Evolutionary conservation across 768 basidiomycete species (phyloP).

Genomic region (Lactarius tabidus): DNA sequence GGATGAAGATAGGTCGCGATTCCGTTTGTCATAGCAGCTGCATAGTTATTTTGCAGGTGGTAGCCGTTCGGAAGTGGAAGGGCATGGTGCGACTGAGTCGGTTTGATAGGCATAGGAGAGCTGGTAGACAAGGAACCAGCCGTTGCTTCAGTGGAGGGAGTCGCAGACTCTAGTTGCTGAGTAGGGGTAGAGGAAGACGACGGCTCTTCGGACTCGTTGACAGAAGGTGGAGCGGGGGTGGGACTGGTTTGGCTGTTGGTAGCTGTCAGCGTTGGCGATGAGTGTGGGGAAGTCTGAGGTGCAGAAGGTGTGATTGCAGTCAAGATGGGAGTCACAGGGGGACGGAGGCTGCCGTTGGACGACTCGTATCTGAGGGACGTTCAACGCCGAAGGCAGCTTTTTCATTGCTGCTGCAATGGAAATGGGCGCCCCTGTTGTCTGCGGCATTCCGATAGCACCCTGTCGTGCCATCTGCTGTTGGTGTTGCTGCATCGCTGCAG

Average conservation of each 20-base stretch:
- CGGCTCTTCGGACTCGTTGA: no score
- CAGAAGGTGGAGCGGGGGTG: no score
- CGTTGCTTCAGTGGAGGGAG: no score
- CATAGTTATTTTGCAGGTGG: conserved; percentile 35
- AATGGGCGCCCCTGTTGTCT: conserved; percentile 48
- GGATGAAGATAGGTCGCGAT: conserved; percentile 32
- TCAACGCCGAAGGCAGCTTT: conserved; percentile 51
- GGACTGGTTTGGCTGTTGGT: no score
- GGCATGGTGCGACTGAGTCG: conserved; percentile 40
- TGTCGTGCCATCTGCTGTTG: conserved; percentile 21
- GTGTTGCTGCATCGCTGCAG: conserved; percentile 20
- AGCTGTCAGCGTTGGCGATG: no score
- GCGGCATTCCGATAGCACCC: no score
- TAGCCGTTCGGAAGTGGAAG: conserved; percentile 43
- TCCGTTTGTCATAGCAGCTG: conserved; percentile 40
- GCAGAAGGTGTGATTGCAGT: conserved; percentile 33
- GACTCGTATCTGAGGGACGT: conserved; percentile 56
- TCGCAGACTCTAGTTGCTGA: no score
- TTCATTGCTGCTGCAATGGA: conserved; percentile 59
- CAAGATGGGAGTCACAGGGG: conserved; percentile 40
- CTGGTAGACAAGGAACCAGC: conserved; percentile 20
- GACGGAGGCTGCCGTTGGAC: conserved; percentile 53
- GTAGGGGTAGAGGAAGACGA: no score
- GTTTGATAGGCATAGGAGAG: conserved; percentile 47
- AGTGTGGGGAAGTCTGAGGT: conserved; percentile 29